A percentile compares a stretch with the other conserved stretches of the same genome.
Evolutionary conservation across 2,329 filamentous ascomycete genomes (phyloP).

Genomic region (Ophiostoma australiae): DNA sequence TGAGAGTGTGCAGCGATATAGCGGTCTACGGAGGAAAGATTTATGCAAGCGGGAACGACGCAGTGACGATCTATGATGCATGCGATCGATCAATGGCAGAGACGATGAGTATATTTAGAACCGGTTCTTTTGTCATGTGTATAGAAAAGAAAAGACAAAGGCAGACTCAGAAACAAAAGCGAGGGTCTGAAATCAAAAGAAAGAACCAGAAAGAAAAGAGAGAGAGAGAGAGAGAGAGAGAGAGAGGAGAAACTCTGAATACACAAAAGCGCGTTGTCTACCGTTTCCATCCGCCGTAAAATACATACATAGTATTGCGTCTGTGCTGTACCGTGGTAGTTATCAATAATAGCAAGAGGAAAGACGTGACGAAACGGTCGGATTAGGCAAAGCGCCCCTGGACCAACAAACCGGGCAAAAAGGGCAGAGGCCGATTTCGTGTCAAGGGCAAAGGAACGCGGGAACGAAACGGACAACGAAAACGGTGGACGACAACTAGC

Average conservation of each 20-base stretch:
- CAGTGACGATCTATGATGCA: too few relatives aligned
- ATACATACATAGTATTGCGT: neutral
- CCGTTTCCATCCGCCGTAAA: neutral
- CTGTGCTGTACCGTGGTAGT: neutral
- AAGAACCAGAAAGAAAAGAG: neutral
- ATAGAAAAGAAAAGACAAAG: too few relatives aligned
- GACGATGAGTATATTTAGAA: too few relatives aligned
- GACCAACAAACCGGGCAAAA: slow-evolving; percentile 5
- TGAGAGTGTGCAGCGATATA: neutral
- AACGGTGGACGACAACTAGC: neutral
- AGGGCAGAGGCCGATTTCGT: neutral
- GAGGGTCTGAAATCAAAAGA: neutral
- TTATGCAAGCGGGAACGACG: neutral
- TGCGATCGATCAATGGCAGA: too few relatives aligned
- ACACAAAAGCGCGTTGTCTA: neutral
- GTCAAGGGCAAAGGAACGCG: neutral
- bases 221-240: neutral
- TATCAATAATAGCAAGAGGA: neutral
- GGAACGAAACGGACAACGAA: neutral
- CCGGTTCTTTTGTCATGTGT: too few relatives aligned
- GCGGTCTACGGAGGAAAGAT: neutral
- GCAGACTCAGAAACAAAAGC: too few relatives aligned
- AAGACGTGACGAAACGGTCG: neutral
- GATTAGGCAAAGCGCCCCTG: slow-evolving; percentile 13
- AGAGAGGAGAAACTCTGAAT: neutral